A percentile compares a stretch with the other conserved stretches of the same genome.
These are phyloP conservation scores for Polygonum aviculare DNA, from an alignment of 148 eudicot species.

Conservation along the genomic window DNA sequence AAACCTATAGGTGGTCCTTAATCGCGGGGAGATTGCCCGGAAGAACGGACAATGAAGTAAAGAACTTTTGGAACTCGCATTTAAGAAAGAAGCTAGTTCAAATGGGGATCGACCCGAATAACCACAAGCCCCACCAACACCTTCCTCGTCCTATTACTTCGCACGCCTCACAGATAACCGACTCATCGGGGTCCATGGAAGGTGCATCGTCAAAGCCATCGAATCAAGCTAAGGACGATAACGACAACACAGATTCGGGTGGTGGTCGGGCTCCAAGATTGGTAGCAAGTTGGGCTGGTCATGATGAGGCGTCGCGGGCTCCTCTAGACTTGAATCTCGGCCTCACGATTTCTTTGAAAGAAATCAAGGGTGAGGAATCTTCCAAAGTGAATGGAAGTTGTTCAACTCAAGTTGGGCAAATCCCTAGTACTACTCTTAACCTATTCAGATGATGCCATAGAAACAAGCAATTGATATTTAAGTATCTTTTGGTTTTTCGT, in stretches of 20 bases:
- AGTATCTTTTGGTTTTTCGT: neutral
- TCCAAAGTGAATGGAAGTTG: neutral
- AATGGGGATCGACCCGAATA: slow-evolving; percentile 32
- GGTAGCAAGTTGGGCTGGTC: neutral
- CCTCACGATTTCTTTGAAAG: slow-evolving; percentile 18
- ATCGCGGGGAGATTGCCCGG: slow-evolving; percentile 44
- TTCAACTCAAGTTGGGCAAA: neutral
- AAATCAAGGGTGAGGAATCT: neutral
- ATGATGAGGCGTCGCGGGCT: neutral
- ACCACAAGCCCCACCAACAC: slow-evolving; percentile 22
- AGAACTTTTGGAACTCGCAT: slow-evolving; percentile 34
- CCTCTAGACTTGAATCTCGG: slow-evolving; percentile 25
- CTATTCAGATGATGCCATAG: slow-evolving; percentile 6
- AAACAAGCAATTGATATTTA: neutral
- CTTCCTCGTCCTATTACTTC: slow-evolving; percentile 6
- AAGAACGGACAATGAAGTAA: slow-evolving; percentile 36
- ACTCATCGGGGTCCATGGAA: slow-evolving; percentile 1
- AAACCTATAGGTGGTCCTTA: slow-evolving; percentile 34
- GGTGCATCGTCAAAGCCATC: neutral
- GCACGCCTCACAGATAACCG: neutral
- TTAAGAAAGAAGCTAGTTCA: slow-evolving; percentile 24
- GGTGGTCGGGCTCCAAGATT: neutral
- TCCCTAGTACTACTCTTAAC: slow-evolving; percentile 7
- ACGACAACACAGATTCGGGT: neutral
- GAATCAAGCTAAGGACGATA: neutral